Base-by-base conservation (phyloP, 495 filamentous ascomycete genomes). In the Pseudomonodictys pantanalensis region DNA sequence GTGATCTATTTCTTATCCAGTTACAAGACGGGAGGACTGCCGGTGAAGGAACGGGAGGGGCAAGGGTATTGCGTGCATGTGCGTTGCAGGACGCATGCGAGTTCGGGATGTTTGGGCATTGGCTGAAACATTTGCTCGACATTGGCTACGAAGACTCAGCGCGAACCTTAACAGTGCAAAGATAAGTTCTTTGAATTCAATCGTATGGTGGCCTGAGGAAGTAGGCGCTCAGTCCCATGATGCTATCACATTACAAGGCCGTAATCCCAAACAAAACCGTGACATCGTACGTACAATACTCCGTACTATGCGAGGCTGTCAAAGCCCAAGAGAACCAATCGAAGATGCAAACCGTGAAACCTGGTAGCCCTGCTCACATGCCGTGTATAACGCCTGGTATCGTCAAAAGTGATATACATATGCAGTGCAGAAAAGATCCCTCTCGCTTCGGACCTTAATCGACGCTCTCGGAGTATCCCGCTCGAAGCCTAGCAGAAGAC, bases 351-450 rank as follows among this genome's bases (percentile, higher is more conserved):
- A 47, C 17, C 12, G 29, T 38, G 20, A 52, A 52, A n/a, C 45
- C 52, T 32, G 49, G 45, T 32, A 43, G 30, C 17, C 51, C 43
- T 42, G 50, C 51, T 17, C 38, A 62, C 1, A 63, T 63, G 52
- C 46, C 52, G 56, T 41, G 4, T 29, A 26, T 48, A 50, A 58
- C 41, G 45, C 46, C 60, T 66, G 63, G 58, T 62, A 61, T 62
- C 63, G 52, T 56, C 46, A 54, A 29, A 56, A 23, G 43, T 47
- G 30, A 43, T 35, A 52, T 33, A 30, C 7, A 54, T 44, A 55
- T 17, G 12, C 20, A 15, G 32, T 7, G 32, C 7, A 15, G 15
- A 41, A 41, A 41, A 41, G 8, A 15, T 35, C 5, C 38, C 38
- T 3, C 15, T 41, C 4, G 38, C 32, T 3, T 41, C 15, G 38